A percentile compares a stretch with the other conserved stretches of the same genome.
Evolutionary conservation across 495 filamentous ascomycete species (phyloP).

Genomic region (Aspergillus baeticus): DNA sequence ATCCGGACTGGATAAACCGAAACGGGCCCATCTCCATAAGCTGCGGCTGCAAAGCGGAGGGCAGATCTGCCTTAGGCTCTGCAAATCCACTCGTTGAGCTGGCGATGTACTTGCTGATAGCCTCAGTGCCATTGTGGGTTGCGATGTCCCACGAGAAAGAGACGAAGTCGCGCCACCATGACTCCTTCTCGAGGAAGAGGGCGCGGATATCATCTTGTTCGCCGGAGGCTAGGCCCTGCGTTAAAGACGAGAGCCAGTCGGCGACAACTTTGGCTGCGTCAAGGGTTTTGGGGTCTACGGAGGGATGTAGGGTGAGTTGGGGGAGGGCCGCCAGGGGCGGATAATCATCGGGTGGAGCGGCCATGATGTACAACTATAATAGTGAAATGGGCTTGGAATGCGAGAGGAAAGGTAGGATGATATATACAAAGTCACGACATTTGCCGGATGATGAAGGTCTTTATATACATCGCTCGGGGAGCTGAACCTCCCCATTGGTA

Average conservation of each 20-base stretch:
- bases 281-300: background rate
- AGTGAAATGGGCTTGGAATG: too few relatives aligned
- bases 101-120: background rate
- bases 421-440: too few relatives aligned
- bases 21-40: background rate
- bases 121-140: background rate
- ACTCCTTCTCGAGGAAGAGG: background rate
- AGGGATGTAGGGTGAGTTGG: background rate
- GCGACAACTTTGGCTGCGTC: background rate
- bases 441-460: too few relatives aligned
- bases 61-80: background rate
- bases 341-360: background rate
- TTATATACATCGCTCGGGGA: too few relatives aligned
- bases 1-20: background rate
- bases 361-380: too few relatives aligned
- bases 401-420: too few relatives aligned
- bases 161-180: background rate
- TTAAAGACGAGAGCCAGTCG: background rate
- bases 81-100: background rate
- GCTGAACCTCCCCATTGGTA: too few relatives aligned
- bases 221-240: background rate
- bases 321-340: background rate
- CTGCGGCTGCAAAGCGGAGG: background rate
- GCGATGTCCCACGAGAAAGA: background rate
- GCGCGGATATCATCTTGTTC: background rate